Percentiles rank a stretch among this genome's conserved stretches.
Evolutionary conservation across 768 basidiomycete genomes (phyloP).

Genomic region (Guyanaporus albipodus): DNA sequence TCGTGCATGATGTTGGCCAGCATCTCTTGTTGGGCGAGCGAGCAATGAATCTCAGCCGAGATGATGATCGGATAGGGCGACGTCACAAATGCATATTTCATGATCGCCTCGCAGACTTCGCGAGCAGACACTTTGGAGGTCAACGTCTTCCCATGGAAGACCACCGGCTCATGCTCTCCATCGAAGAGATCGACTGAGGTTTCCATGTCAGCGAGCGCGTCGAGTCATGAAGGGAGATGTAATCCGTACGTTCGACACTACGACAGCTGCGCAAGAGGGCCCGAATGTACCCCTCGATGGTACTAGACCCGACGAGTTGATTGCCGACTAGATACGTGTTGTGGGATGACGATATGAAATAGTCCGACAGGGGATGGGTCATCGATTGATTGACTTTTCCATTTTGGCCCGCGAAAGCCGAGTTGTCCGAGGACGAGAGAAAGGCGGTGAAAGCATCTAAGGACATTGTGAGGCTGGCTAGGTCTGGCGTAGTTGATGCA

Average conservation of each 20-base stretch:
- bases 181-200: slow-evolving; percentile 85
- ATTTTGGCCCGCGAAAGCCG: slow-evolving; percentile 52
- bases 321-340: slow-evolving; percentile 90
- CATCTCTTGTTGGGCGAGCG: slow-evolving; percentile 71
- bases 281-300: slow-evolving; percentile 89
- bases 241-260: slow-evolving; percentile 84
- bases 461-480: slow-evolving; percentile 33
- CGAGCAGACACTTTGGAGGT: slow-evolving; percentile 80
- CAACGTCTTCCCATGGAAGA: slow-evolving; percentile 87
- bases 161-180: slow-evolving; percentile 77
- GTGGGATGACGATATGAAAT: slow-evolving; percentile 86
- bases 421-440: slow-evolving; percentile 77
- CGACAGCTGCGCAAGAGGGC: slow-evolving; percentile 86
- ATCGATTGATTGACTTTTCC: slow-evolving; percentile 71
- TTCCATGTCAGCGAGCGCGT: background rate
- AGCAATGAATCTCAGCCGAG: slow-evolving; percentile 89
- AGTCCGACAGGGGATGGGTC: slow-evolving; percentile 83
- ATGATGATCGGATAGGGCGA: slow-evolving; percentile 92
- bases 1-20: slow-evolving; percentile 71
- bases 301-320: slow-evolving; percentile 84
- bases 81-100: slow-evolving; percentile 84
- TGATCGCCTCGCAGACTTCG: slow-evolving; percentile 78
- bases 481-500: slow-evolving; percentile 1
- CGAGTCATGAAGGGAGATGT: background rate
- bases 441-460: slow-evolving; percentile 72